These are phyloP conservation scores for Artemisia annua DNA, from an alignment of 129 eudicot species.

Conservation along the genomic window DNA sequence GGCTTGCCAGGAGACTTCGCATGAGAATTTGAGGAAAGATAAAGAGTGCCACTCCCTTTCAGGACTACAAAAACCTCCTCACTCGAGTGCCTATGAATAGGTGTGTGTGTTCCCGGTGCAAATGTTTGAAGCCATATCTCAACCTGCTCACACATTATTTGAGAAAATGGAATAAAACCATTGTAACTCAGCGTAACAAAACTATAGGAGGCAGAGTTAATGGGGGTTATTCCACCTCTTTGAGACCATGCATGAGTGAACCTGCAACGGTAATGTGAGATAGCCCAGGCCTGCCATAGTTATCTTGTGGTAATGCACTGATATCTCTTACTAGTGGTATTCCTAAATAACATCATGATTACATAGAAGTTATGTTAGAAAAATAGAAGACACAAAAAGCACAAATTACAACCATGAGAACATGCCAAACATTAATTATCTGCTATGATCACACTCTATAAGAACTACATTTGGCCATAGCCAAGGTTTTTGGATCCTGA, in stretches of 20 bases:
- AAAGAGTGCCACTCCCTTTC: conserved; percentile 82
- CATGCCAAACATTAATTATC: neutral
- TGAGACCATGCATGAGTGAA: conserved; percentile 64
- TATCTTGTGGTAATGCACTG: conserved; percentile 57
- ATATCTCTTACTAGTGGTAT: conserved; percentile 71
- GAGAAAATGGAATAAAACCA: neutral
- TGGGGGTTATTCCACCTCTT: conserved; percentile 48
- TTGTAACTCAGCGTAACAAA: neutral
- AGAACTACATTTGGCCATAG: neutral
- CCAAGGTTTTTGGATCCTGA: neutral
- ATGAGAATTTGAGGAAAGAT: conserved; percentile 66
- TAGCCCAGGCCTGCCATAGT: conserved; percentile 71
- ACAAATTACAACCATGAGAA: conserved; percentile 9
- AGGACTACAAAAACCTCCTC: conserved; percentile 89
- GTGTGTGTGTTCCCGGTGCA: conserved; percentile 79
- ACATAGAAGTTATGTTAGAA: neutral
- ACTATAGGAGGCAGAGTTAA: neutral
- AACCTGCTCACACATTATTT: conserved; percentile 38
- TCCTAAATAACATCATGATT: conserved; percentile 34
- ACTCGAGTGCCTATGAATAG: conserved; percentile 90
- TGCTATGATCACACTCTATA: neutral
- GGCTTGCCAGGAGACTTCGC: conserved; percentile 74
- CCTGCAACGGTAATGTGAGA: conserved; percentile 79
- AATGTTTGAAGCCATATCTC: conserved; percentile 88
- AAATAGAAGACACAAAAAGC: neutral